These are phyloP conservation scores for Globisporangium viniferum DNA, from an alignment of 352 stramenopile genomes.

Conservation along the genomic window DNA sequence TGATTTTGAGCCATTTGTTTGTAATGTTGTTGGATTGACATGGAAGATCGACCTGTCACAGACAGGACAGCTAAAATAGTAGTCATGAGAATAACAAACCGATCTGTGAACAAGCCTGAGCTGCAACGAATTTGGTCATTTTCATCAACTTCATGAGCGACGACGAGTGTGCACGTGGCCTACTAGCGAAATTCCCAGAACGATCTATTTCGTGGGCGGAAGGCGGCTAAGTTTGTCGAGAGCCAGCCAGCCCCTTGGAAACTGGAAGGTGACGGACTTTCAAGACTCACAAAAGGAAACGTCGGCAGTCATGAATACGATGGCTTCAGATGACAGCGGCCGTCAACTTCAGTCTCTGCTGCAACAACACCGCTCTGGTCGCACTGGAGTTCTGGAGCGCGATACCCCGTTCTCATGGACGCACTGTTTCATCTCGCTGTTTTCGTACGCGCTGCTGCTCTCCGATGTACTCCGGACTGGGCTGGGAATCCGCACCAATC, in stretches of 20 bases:
- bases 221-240: background rate
- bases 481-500: background rate
- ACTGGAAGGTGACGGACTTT: background rate
- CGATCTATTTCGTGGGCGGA: background rate
- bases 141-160: background rate
- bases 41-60: background rate
- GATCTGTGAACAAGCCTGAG: background rate
- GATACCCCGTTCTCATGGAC: constrained; percentile 12
- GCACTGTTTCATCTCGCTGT: constrained; percentile 4
- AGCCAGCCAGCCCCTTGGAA: background rate
- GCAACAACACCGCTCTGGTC: background rate
- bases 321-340: background rate
- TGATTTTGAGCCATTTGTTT: background rate
- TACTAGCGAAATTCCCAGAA: background rate
- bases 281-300: background rate
- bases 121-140: too few relatives aligned
- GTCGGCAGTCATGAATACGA: background rate
- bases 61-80: too few relatives aligned
- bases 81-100: background rate
- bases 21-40: background rate
- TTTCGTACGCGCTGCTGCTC: constrained; percentile 17
- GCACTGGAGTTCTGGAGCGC: background rate
- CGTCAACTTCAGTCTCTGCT: background rate
- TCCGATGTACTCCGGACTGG: constrained; percentile 17
- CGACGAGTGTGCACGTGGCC: background rate